These are phyloP conservation scores for Raffaelea deltoideospora DNA, from an alignment of 2,329 filamentous ascomycete genomes.

Conservation along the genomic window DNA sequence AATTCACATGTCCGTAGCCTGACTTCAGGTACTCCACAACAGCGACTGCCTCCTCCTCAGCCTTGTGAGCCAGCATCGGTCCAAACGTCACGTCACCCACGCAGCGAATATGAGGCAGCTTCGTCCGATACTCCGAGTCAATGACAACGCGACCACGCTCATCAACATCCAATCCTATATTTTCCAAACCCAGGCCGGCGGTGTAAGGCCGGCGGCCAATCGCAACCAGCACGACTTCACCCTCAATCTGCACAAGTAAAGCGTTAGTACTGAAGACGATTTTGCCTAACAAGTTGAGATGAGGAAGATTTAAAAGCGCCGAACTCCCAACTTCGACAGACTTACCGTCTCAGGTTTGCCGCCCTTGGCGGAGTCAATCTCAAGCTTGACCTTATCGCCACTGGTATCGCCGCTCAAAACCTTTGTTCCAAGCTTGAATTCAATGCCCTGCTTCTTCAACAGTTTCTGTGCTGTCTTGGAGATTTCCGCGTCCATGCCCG, in stretches of 20 bases:
- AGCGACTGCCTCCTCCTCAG: conserved; percentile 92
- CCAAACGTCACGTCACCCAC: conserved; percentile 95
- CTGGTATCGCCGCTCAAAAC: conserved; percentile 71
- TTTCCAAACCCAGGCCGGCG: conserved; percentile 78
- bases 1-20: conserved; percentile 97
- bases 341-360: conserved; percentile 84
- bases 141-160: conserved; percentile 91
- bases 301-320: neutral
- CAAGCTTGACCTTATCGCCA: conserved; percentile 64
- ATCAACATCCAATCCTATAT: conserved; percentile 80
- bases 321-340: neutral
- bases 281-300: no score
- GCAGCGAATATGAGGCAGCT: conserved; percentile 90
- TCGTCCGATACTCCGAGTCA: conserved; percentile 97
- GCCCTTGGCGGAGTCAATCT: conserved; percentile 85
- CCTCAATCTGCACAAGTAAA: conserved; percentile 50
- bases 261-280: neutral
- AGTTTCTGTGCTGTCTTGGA: conserved; percentile 86
- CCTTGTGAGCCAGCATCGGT: conserved; percentile 98
- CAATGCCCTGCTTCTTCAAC: conserved; percentile 88
- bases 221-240: conserved; percentile 89
- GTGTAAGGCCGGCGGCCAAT: conserved; percentile 96
- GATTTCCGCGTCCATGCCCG: conserved; percentile 92
- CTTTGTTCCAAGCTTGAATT: conserved; percentile 97
- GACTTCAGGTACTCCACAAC: conserved; percentile 96